Percentiles rank a stretch among this genome's conserved stretches.
phyloP scores from a whole-genome alignment of 495 filamentous ascomycete species.

The Penicillium angulare region DNA sequence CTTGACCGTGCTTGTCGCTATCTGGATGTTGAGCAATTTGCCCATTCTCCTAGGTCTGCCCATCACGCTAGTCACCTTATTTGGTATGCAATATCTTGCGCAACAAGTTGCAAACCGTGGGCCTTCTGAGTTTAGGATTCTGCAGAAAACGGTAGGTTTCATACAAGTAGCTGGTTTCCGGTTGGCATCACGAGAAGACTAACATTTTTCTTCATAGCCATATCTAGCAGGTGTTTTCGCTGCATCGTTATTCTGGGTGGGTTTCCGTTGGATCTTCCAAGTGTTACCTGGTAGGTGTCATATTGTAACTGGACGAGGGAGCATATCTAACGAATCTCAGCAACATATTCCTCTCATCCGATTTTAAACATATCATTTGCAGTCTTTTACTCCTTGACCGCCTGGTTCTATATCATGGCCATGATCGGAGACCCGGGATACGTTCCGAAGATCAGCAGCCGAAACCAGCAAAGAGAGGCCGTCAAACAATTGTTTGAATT shows the following conservation, averaged over 20 bases:
- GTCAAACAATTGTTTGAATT: conserved; percentile 78
- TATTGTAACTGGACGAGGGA: conserved; percentile 4
- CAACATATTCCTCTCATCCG: conserved; percentile 60
- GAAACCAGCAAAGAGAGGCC: conserved; percentile 80
- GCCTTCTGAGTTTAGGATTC: conserved; percentile 77
- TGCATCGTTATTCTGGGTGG: conserved; percentile 80
- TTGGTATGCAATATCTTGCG: conserved; percentile 74
- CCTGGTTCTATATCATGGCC: conserved; percentile 81
- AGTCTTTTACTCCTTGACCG: conserved; percentile 59
- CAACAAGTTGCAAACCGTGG: conserved; percentile 76
- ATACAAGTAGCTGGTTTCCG: neutral
- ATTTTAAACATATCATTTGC: conserved; percentile 74
- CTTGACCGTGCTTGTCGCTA: conserved; percentile 62
- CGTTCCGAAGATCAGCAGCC: conserved; percentile 87
- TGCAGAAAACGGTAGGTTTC: conserved; percentile 77
- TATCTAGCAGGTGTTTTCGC: conserved; percentile 94
- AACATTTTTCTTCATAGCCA: conserved; percentile 50
- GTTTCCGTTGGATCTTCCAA: conserved; percentile 66
- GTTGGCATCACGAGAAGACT: neutral
- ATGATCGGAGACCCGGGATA: conserved; percentile 91
- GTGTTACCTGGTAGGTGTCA: conserved; percentile 64
- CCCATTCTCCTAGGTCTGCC: conserved; percentile 75
- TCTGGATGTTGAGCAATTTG: conserved; percentile 72
- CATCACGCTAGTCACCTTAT: conserved; percentile 60
- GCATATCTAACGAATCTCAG: conserved; percentile 33